Conservation (phyloP, 352 stramenopile genomes). For the Phytopythium montanum region DNA sequence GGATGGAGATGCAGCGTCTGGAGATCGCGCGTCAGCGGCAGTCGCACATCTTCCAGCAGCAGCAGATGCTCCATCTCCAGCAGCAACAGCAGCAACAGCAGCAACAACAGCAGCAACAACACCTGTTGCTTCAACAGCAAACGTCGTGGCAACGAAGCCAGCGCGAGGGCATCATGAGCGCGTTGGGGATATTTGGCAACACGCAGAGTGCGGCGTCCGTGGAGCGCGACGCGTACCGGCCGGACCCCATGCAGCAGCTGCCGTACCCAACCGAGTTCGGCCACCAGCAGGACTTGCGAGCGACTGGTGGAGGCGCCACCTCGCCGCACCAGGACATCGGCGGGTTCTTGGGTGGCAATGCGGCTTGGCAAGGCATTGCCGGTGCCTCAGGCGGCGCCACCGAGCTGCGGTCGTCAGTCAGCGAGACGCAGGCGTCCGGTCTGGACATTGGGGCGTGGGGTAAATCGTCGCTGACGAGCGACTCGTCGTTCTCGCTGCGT, state of each 20-base stretch:
- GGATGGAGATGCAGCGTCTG: constrained; percentile 78
- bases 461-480: constrained; percentile 1
- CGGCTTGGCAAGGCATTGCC: background rate
- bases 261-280: constrained; percentile 55
- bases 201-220: constrained; percentile 22
- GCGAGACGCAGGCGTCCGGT: background rate
- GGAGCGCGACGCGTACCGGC: constrained; percentile 27
- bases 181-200: constrained; percentile 59
- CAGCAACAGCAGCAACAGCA: constrained; percentile 45
- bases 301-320: constrained; percentile 13
- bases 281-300: constrained; percentile 31
- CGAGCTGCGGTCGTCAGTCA: background rate
- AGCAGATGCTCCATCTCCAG: constrained; percentile 40
- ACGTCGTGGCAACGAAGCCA: constrained; percentile 74
- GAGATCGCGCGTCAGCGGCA: constrained; percentile 72
- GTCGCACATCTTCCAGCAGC: constrained; percentile 50
- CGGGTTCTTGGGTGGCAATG: constrained; percentile 26
- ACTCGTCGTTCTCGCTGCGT: constrained; percentile 22
- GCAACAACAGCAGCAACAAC: constrained; percentile 58
- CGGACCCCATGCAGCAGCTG: constrained; percentile 34
- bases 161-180: constrained; percentile 76
- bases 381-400: background rate
- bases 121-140: constrained; percentile 72
- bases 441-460: constrained; percentile 4
- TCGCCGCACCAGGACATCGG: constrained; percentile 16